Evolutionary conservation across 176 grass and related monocot species (phyloP).

Genomic region (Stipa capillata): DNA sequence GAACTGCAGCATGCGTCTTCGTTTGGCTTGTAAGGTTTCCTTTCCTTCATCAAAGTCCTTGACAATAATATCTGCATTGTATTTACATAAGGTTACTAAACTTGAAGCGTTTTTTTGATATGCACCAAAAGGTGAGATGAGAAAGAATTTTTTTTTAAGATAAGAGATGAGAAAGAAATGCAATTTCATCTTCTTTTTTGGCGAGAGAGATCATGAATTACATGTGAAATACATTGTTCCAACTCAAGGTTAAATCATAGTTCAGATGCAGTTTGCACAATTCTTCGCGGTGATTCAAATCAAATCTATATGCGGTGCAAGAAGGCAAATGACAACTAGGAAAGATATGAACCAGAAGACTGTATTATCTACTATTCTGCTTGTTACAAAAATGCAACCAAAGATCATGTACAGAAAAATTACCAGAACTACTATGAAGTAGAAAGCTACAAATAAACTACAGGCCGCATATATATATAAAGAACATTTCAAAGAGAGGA

Average conservation of each 20-base stretch:
- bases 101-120: background rate
- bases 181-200: background rate
- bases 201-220: background rate
- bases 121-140: background rate
- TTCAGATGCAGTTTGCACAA: background rate
- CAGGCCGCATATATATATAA: background rate
- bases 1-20: constrained; percentile 89
- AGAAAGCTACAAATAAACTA: background rate
- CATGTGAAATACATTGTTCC: background rate
- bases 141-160: no score
- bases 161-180: background rate
- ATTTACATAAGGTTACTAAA: constrained; percentile 7
- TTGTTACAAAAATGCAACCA: background rate
- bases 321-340: background rate
- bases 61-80: constrained; percentile 35
- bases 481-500: background rate
- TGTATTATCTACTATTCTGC: background rate
- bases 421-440: background rate
- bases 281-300: background rate
- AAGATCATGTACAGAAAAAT: background rate
- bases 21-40: constrained; percentile 72
- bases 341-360: background rate
- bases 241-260: background rate
- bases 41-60: constrained; percentile 65
- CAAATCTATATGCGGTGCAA: background rate